These are phyloP conservation scores for Helianthus tuberosus DNA, from an alignment of 129 eudicot species.

Conservation along the genomic window DNA sequence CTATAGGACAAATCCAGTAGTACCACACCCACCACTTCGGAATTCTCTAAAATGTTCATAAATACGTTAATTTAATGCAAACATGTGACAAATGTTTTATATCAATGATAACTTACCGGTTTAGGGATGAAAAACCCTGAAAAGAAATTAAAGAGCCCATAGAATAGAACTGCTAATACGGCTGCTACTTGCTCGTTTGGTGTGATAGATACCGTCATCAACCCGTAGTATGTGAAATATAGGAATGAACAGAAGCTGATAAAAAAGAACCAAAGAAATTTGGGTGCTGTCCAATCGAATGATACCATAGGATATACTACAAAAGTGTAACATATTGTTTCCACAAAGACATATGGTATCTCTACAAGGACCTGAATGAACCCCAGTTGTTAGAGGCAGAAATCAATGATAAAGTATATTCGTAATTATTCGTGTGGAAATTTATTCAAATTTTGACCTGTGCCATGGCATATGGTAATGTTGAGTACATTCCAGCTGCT, in stretches of 20 bases:
- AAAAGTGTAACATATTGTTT: conserved; percentile 44
- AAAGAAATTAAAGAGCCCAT: conserved; percentile 53
- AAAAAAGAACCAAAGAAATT: conserved; percentile 64
- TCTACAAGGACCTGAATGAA: conserved; percentile 59
- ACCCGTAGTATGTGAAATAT: conserved; percentile 67
- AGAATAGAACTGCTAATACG: conserved; percentile 53
- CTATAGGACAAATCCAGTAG: conserved; percentile 70
- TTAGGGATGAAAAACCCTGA: conserved; percentile 69
- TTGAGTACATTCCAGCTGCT: conserved; percentile 93
- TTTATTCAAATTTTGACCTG: conserved; percentile 45
- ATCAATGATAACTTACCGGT: conserved; percentile 44
- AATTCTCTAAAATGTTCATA: conserved; percentile 42
- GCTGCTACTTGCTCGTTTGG: conserved; percentile 68
- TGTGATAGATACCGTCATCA: conserved; percentile 67
- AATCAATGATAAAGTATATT: not conserved
- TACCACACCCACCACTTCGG: conserved; percentile 78
- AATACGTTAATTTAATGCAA: not conserved
- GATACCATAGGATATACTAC: conserved; percentile 64
- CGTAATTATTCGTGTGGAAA: not conserved
- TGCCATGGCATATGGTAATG: conserved; percentile 84
- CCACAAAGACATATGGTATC: conserved; percentile 58
- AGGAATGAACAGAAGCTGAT: conserved; percentile 61
- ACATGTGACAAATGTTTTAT: not conserved
- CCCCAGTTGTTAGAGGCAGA: not conserved
- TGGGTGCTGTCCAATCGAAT: conserved; percentile 57